Evolutionary conservation across 169 alveolate species (phyloP).

Genomic region (Plasmodium chabaudi): DNA sequence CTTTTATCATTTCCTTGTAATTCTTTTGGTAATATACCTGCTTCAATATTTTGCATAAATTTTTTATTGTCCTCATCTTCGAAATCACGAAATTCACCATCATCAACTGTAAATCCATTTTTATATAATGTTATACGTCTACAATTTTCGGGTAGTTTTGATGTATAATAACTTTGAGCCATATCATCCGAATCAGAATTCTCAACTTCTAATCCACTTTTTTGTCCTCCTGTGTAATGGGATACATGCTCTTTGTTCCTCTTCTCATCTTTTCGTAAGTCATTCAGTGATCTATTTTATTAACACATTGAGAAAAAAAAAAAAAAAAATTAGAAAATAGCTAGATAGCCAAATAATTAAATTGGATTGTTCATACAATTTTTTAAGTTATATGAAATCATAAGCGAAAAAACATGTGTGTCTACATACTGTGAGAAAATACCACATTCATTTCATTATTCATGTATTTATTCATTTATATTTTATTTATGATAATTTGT

Average conservation of each 20-base stretch:
- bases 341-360: too few species aligned
- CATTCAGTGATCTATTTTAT: slow-evolving; percentile 47
- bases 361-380: too few species aligned
- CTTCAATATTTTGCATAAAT: slow-evolving; percentile 92
- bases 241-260: slow-evolving; percentile 57
- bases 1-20: slow-evolving; percentile 83
- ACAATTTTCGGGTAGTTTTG: slow-evolving; percentile 62
- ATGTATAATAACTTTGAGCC: slow-evolving; percentile 17
- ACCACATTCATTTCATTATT: too few species aligned
- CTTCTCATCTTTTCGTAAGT: slow-evolving; percentile 63
- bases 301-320: neutral
- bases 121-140: slow-evolving; percentile 82
- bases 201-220: slow-evolving; percentile 62
- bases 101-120: slow-evolving; percentile 94
- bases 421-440: too few species aligned
- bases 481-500: too few species aligned
- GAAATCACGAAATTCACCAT: slow-evolving; percentile 93
- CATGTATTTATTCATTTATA: too few species aligned
- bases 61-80: slow-evolving; percentile 89
- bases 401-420: too few species aligned
- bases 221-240: slow-evolving; percentile 73
- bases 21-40: slow-evolving; percentile 95
- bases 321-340: neutral
- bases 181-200: slow-evolving; percentile 42
- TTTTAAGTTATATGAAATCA: too few species aligned